Evolutionary conservation across 2,329 filamentous ascomycete species (phyloP), one percentile per base, ranked within the genome.

Genomic region (Pseudocercospora macadamiae): DNA sequence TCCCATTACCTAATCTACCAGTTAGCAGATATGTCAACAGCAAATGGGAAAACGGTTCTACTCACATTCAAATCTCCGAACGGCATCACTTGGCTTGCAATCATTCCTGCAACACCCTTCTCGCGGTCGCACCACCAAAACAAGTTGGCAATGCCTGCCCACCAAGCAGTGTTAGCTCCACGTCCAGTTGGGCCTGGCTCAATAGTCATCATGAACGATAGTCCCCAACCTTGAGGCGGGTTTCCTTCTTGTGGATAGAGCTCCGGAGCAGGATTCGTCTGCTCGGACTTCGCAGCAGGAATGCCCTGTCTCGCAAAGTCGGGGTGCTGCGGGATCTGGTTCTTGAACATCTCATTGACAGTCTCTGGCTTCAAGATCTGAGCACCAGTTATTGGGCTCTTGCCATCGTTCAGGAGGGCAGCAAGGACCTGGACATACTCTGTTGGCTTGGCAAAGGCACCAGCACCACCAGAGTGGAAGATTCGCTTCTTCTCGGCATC

Each of bases 341-440:
- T 60, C 54, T 54, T 76, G 71, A 86, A 89, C 83, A 90, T 87
- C 23, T 55, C 73, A 12, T 86, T 79, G 0, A 90, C 82, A 0
- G 86, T 88, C 30, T 80, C 76, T 12, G 80, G 76, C 16, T 77
- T 74, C 6, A 90, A 76, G 28, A 90, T 80, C 55, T 78, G 76
- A 0, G 71, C 70, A 1, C 82, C 81, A 0, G 85, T 89, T 0
- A 65, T 77, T 0, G 87, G 83, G 23, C 81, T 85, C 0, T 76
- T 82, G 44, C 88, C 88, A 60, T 87, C 75, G 68, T 90, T 90
- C 26, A 90, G 74, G 1, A 91, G 74, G 0, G 81, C 78, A 0
- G 85, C 79, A 2, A 90, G 77, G 21, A 89, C 79, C 83, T 85
- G 80, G 55, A 78, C 77, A 65, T 87, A 89, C 45, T 89, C 86